Base-by-base conservation (phyloP, 257 asterid genomes). In the Nicotiana obtusifolia region DNA sequence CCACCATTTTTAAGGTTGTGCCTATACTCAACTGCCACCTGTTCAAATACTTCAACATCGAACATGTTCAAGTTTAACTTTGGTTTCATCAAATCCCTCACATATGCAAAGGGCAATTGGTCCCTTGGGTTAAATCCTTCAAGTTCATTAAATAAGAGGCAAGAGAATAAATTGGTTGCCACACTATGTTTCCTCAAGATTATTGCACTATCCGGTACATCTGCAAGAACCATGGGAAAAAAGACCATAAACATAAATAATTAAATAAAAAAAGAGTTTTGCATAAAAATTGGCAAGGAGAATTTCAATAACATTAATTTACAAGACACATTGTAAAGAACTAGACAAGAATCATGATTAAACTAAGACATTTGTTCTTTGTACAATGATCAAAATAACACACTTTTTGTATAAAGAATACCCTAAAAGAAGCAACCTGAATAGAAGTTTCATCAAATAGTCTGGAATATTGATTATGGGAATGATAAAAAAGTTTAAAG, bases 71-170 rank as follows among this genome's bases (percentile, higher is more conserved):
- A 5, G 10, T 86, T 91, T 80, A 88, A 14, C 80, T 83, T 82
- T 5, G 95, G 94, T 19, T 81, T 88, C 97, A 94, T 92, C 44
- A 75, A 84, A 83, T 95, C 99, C 86, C 98, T 93, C 84, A 95
- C 97, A 84, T 85, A 94, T 41, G 97, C 98, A 88, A 95, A 95
- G 0, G 97, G 86, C 54, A 94, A 81, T 67, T 95, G 99, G 73
- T 95, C 98, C 65, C 99, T 92, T 67, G 98, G 98, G 81, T 94
- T 94, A 84, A 94, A 95, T 26, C 90, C 92, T 64, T 95, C 99
- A 85, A 95, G 81, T 84, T 95, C 99, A 83, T 95, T 95, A 89
- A 94, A 95, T 47, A 95, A 3, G 19, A 94, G 93, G 86, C 99
- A 95, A 0, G 97, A 92, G 86, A 94, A 95, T 4, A 90, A 75